Conservation (phyloP, 2,329 filamentous ascomycete genomes). For the Aureobasidium pullulans region DNA sequence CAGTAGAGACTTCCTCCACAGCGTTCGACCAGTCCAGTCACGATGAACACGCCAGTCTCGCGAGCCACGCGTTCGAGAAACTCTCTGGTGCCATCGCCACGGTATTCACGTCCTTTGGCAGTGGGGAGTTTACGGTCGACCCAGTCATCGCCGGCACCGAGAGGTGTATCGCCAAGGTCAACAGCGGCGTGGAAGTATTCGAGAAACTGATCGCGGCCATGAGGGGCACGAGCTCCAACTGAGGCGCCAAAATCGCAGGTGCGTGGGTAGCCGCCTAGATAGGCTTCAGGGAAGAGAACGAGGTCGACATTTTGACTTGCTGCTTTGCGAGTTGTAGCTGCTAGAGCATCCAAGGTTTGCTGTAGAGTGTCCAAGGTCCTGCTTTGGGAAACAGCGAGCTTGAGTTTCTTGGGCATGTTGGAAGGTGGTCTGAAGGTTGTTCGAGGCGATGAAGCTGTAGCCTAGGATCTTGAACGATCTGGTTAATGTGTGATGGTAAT, state of each 20-base stretch:
- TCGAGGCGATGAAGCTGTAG: not conserved
- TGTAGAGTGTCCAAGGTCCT: slow-evolving; percentile 40
- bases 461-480: not conserved
- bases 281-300: slow-evolving; percentile 85
- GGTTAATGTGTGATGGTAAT: not conserved
- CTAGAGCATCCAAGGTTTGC: slow-evolving; percentile 60
- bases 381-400: slow-evolving; percentile 43
- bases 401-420: slow-evolving; percentile 35
- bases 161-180: slow-evolving; percentile 72
- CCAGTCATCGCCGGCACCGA: slow-evolving; percentile 67
- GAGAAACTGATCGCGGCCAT: slow-evolving; percentile 74
- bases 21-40: slow-evolving; percentile 72
- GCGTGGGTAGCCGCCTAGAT: slow-evolving; percentile 83
- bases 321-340: slow-evolving; percentile 57
- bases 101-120: slow-evolving; percentile 38
- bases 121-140: slow-evolving; percentile 52
- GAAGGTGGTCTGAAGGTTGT: not conserved
- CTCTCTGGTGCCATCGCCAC: slow-evolving; percentile 73
- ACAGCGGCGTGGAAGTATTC: slow-evolving; percentile 71
- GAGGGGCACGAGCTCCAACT: slow-evolving; percentile 59
- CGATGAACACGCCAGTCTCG: slow-evolving; percentile 74
- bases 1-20: slow-evolving; percentile 81
- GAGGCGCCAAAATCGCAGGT: slow-evolving; percentile 69
- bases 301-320: slow-evolving; percentile 55
- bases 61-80: slow-evolving; percentile 66